Evolutionary conservation across 768 basidiomycete species (phyloP), one percentile per base, ranked within the genome.

Genomic region (Suillus placidus): DNA sequence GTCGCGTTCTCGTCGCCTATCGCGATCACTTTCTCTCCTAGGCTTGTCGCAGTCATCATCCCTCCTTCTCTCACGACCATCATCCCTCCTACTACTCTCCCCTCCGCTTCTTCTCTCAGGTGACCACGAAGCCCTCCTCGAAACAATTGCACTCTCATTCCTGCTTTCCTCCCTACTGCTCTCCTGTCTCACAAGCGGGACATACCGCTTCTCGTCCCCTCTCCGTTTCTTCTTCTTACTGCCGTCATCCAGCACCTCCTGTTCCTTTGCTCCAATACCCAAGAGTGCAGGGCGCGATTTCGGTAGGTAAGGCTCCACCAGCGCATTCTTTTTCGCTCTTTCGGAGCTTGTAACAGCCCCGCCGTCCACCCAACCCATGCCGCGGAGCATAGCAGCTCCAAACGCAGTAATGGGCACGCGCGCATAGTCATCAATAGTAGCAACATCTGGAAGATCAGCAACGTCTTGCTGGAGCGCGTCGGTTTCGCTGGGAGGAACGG

Each of bases 301-400:
- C 26, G 26, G 26, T 26, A 26, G 26, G 26, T 26, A 95, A 2
- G 95, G 90, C 70, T 94, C 87, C 2, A 87, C 82, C 18, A 88
- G 74, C 2, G 88, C 91, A 66, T 86, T 80, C 60, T 76, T 77
- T 2, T 68, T 83, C 18, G 87, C 83, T 10, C 85, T 81, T 42
- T 85, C 88, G 55, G 49, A 63, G 54, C 86, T 82, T 35, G 88
- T 83, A 4, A 92, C 93, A 5, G 89, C 87, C 4, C 84, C 85
- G 1, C 92, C 91, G 47, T 92, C 88, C 67, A 92, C 92, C 95
- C 95, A 98, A 3, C 96, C 96, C 97, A 99, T 99, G 0, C 96
- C 96, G 51, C 95, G 85, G 5, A 97, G 82, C 70, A 99, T 26
- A 26, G 26, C 26, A 26, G 26, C 26, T 26, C 26, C 26, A 26